Evolutionary conservation across 805 yeast species (phyloP).

Genomic region (Metschnikowia orientalis): DNA sequence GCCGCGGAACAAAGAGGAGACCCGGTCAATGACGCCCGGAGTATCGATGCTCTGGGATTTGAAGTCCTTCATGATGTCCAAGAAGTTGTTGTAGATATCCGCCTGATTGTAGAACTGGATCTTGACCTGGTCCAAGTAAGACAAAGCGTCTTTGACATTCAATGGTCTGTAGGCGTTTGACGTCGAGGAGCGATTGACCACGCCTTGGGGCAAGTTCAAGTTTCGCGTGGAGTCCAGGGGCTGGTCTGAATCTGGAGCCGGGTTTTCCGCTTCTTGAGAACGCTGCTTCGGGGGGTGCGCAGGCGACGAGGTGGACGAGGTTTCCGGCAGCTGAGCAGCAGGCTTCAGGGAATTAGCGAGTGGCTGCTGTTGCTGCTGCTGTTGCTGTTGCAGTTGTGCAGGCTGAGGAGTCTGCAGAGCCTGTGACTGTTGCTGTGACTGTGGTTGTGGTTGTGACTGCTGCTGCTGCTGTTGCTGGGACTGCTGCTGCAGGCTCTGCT

Average conservation of each 20-base stretch:
- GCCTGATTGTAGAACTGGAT: slow-evolving; percentile 88
- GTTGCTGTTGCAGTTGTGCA: slow-evolving; percentile 21
- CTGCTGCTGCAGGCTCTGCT: background rate
- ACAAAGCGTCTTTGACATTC: slow-evolving; percentile 92
- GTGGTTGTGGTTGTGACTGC: slow-evolving; percentile 12
- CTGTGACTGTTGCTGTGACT: slow-evolving; percentile 19
- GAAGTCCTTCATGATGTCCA: slow-evolving; percentile 98
- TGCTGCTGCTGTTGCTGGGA: slow-evolving; percentile 11
- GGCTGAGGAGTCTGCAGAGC: slow-evolving; percentile 19
- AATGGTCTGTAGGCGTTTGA: slow-evolving; percentile 63
- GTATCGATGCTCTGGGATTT: slow-evolving; percentile 95
- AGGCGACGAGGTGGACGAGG: too few species aligned
- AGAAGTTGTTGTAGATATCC: slow-evolving; percentile 90
- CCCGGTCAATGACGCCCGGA: slow-evolving; percentile 97
- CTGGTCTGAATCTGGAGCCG: slow-evolving; percentile 17
- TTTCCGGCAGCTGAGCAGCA: slow-evolving; percentile 9
- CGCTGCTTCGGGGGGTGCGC: background rate
- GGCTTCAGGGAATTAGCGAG: slow-evolving; percentile 9
- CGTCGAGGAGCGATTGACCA: slow-evolving; percentile 40
- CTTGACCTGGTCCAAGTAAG: slow-evolving; percentile 94
- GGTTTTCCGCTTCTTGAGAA: slow-evolving; percentile 1
- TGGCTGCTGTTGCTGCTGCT: slow-evolving; percentile 16
- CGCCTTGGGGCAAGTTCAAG: slow-evolving; percentile 20
- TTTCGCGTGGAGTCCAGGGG: slow-evolving; percentile 24
- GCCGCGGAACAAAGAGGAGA: slow-evolving; percentile 84